phyloP scores from a whole-genome alignment of 495 filamentous ascomycete genomes.

The Penicillium tannophilum region DNA sequence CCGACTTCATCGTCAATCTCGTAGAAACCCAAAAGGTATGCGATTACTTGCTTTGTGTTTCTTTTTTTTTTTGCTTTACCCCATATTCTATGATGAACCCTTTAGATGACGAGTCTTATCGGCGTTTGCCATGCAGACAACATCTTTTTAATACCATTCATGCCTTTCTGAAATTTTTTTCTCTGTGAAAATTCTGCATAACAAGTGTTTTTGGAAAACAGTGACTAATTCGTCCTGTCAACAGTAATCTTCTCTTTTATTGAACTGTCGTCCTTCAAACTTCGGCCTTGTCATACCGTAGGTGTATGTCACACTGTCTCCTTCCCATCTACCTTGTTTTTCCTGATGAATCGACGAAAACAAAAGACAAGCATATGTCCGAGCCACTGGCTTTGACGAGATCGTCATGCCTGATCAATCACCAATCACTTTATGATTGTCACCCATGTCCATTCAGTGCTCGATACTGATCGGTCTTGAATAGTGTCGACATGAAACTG shows the following conservation, averaged over 20 bases:
- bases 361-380: constrained; percentile 65
- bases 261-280: background rate
- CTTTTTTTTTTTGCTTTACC: constrained; percentile 11
- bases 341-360: constrained; percentile 55
- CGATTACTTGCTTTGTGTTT: constrained; percentile 1
- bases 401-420: constrained; percentile 51
- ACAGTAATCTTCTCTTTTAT: constrained; percentile 8
- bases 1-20: constrained; percentile 6
- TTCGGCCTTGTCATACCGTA: constrained; percentile 13
- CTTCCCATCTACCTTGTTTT: constrained; percentile 11
- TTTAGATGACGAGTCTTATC: constrained; percentile 66
- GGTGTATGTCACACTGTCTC: constrained; percentile 37
- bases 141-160: constrained; percentile 59
- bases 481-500: constrained; percentile 7
- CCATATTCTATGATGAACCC: constrained; percentile 50
- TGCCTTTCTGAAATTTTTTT: constrained; percentile 51
- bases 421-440: constrained; percentile 18
- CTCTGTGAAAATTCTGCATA: constrained; percentile 10
- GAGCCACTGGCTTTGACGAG: constrained; percentile 54
- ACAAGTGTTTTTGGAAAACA: constrained; percentile 18
- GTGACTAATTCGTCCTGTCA: constrained; percentile 28
- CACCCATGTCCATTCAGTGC: constrained; percentile 23
- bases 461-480: constrained; percentile 35
- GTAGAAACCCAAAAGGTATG: constrained; percentile 27
- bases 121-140: constrained; percentile 63